Evolutionary conservation across 2,329 filamentous ascomycete genomes (phyloP).

Genomic region (Neopestalotiopsis rosae): DNA sequence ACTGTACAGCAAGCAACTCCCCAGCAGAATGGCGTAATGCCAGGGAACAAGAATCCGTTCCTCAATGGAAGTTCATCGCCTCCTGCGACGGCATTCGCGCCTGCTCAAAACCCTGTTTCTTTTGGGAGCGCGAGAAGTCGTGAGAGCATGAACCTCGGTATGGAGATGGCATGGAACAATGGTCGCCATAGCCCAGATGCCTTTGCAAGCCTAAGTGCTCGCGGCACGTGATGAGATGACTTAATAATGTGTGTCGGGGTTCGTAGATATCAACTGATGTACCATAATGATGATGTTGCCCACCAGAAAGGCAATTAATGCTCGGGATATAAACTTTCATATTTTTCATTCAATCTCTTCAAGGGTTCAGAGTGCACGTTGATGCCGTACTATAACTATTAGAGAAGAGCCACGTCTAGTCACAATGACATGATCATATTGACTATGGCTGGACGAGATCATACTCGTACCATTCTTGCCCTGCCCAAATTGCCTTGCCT

Average conservation of each 20-base stretch:
- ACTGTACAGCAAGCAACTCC: constrained; percentile 31
- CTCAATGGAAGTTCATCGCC: constrained; percentile 16
- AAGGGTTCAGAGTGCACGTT: neutral
- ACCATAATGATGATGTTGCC: constrained; percentile 18
- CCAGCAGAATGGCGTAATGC: constrained; percentile 38
- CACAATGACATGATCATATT: neutral
- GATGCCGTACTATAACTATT: no score
- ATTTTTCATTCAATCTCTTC: neutral
- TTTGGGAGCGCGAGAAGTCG: constrained; percentile 55
- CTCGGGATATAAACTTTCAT: neutral
- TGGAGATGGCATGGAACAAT: constrained; percentile 69
- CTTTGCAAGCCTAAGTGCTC: constrained; percentile 76
- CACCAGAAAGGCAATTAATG: constrained; percentile 1
- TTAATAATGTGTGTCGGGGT: constrained; percentile 4
- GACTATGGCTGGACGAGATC: neutral
- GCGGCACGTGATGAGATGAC: constrained; percentile 49
- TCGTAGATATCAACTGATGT: constrained; percentile 28
- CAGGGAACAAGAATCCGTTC: constrained; percentile 59
- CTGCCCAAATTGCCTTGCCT: constrained; percentile 4
- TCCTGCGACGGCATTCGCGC: neutral
- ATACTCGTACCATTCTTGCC: constrained; percentile 3
- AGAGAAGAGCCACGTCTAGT: neutral
- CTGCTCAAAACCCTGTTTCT: constrained; percentile 22
- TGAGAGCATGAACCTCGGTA: constrained; percentile 72
- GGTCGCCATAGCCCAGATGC: constrained; percentile 81